These are phyloP conservation scores for Leptographium lundbergii DNA, from an alignment of 2,329 filamentous ascomycete genomes.

Conservation along the genomic window DNA sequence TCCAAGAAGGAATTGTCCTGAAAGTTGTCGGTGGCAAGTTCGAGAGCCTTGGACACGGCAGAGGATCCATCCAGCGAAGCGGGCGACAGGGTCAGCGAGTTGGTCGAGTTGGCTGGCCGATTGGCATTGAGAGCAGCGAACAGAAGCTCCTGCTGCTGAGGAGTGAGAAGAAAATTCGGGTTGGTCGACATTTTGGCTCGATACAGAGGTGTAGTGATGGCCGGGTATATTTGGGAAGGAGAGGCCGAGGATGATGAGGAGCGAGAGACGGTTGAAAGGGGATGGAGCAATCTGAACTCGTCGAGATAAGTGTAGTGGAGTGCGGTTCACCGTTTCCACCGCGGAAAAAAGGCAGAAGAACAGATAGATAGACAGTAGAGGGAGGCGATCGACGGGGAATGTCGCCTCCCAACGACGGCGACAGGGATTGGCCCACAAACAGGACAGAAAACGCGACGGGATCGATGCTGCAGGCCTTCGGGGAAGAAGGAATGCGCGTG, in stretches of 20 bases:
- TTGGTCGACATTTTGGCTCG: conserved; percentile 21
- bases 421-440: neutral
- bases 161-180: conserved; percentile 53
- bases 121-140: conserved; percentile 68
- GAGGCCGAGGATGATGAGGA: neutral
- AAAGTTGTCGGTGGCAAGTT: conserved; percentile 30
- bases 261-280: neutral
- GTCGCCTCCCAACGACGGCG: conserved; percentile 1
- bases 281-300: neutral
- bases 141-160: conserved; percentile 64
- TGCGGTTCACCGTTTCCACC: neutral
- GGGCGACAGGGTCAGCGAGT: conserved; percentile 32
- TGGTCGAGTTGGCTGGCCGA: conserved; percentile 26
- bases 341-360: neutral
- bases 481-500: neutral
- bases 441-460: neutral
- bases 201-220: neutral
- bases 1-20: conserved; percentile 76
- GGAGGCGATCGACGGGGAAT: conserved; percentile 1
- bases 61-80: conserved; percentile 37
- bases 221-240: neutral
- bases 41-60: conserved; percentile 28
- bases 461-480: neutral
- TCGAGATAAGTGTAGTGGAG: neutral
- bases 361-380: neutral